A percentile compares a stretch with the other conserved stretches of the same genome.
phyloP scores from a whole-genome alignment of 768 basidiomycete genomes.

The Panaeolus papilionaceus region DNA sequence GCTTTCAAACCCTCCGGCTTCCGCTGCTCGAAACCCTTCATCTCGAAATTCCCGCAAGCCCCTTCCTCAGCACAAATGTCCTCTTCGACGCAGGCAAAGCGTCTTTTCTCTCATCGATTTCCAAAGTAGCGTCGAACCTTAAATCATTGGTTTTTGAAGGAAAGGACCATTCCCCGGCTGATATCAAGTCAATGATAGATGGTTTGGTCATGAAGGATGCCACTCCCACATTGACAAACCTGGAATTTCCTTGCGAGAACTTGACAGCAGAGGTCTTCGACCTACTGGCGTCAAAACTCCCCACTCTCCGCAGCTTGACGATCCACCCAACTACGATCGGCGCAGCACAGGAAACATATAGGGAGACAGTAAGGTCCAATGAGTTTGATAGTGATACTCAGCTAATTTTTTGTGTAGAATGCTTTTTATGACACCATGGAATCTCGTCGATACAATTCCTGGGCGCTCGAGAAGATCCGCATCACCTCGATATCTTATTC shows the following conservation, averaged over 20 bases:
- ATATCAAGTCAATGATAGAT: background rate
- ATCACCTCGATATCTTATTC: background rate
- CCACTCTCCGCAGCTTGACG: background rate
- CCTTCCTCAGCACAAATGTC: background rate
- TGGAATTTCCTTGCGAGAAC: background rate
- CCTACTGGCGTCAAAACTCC: background rate
- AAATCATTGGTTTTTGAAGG: background rate
- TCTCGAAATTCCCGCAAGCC: background rate
- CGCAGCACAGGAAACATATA: background rate
- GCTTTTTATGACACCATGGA: constrained; percentile 20
- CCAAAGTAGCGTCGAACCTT: background rate
- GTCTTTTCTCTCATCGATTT: background rate
- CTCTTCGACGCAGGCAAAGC: background rate
- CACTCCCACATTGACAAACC: background rate
- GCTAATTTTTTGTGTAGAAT: background rate
- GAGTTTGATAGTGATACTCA: background rate
- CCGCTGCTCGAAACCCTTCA: background rate
- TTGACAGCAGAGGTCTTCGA: background rate
- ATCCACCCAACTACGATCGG: background rate
- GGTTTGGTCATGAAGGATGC: background rate
- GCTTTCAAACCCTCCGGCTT: background rate
- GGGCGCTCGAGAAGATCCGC: background rate
- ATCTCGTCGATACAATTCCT: background rate
- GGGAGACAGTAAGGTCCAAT: background rate
- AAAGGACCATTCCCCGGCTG: background rate